phyloP scores from a whole-genome alignment of 2,329 filamentous ascomycete genomes.

The Fusarium penzigii region DNA sequence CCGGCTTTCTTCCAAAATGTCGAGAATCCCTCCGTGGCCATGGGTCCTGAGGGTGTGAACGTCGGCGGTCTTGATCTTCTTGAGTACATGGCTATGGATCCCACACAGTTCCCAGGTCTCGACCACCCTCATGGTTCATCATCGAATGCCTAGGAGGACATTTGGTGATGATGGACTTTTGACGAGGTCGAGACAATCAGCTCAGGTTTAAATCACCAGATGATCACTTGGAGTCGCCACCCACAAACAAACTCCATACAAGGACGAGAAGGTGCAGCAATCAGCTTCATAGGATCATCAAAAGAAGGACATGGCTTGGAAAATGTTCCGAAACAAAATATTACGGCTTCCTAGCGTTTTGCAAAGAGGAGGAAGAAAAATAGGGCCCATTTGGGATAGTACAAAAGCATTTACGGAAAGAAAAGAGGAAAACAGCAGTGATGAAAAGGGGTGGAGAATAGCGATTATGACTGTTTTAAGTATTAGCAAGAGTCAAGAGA shows the following conservation, averaged over 20 bases:
- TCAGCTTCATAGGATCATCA: not conserved
- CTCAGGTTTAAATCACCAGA: too few species aligned
- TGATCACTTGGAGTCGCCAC: not conserved
- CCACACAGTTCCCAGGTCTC: conserved; percentile 41
- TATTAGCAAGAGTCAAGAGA: too few species aligned
- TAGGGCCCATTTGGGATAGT: not conserved
- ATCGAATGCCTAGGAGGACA: conserved; percentile 12
- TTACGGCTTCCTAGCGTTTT: not conserved
- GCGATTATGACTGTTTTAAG: too few species aligned
- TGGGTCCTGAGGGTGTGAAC: conserved; percentile 68
- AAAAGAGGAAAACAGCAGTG: not conserved
- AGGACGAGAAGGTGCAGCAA: not conserved
- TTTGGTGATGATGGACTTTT: not conserved
- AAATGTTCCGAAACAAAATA: not conserved
- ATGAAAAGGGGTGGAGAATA: too few species aligned
- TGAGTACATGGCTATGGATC: conserved; percentile 68
- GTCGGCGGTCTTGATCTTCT: conserved; percentile 67
- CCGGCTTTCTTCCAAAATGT: conserved; percentile 67
- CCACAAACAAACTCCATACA: not conserved
- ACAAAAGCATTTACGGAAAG: not conserved
- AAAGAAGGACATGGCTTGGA: not conserved
- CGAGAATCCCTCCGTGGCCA: conserved; percentile 60
- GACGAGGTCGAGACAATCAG: not conserved
- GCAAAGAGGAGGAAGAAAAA: not conserved
- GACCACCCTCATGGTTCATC: conserved; percentile 27